Evolutionary conservation across 2,329 filamentous ascomycete species (phyloP), one percentile per base, ranked within the genome.

Genomic region (Harringtonia lauricola): DNA sequence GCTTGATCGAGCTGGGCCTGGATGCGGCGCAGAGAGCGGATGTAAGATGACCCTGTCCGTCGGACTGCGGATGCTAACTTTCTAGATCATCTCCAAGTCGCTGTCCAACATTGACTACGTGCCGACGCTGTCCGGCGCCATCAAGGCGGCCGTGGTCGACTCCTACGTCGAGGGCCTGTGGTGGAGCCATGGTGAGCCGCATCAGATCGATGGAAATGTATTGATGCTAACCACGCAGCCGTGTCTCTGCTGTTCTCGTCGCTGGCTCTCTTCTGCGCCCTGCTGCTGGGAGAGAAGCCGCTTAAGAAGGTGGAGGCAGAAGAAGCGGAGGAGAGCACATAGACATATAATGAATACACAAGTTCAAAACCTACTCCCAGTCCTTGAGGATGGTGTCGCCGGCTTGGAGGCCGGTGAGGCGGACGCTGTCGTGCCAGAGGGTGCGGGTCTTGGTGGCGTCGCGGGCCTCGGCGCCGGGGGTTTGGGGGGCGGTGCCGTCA

Each of bases 401-500:
- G 15, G 54, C 56, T n/a, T 49, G 46, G 10, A 62, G 26, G 24
- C 49, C 37, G 2, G 55, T 50, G 37, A 51, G 55, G 1, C 43
- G 40, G 38, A 62, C 37, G 36, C 48, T 58, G n/a, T 59, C 53
- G 24, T 36, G 47, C 59, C 60, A 64, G 7, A 62, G 38, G 33
- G 39, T 42, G 34, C 47, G 47, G 14, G 50, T 50, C 47, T 61
- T 60, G 29, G 24, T 36, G 5, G 44, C 49, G 36, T 62, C 57
- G 44, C 49, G 54, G 2, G 57, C 52, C 21, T 47, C 45, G 21
- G 14, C 36, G 48, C 61, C 57, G 1, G 31, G 46, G 7, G 52
- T 49, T 12, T 44, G 47, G 3, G 52, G 50, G 3, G 33, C 24
- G 19, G 49, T 36, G 2, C 61, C 59, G 44, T 62, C 47, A 18